phyloP scores from a whole-genome alignment of 1,284 basidiomycete genomes.

The Xerocomus alliaceus region DNA sequence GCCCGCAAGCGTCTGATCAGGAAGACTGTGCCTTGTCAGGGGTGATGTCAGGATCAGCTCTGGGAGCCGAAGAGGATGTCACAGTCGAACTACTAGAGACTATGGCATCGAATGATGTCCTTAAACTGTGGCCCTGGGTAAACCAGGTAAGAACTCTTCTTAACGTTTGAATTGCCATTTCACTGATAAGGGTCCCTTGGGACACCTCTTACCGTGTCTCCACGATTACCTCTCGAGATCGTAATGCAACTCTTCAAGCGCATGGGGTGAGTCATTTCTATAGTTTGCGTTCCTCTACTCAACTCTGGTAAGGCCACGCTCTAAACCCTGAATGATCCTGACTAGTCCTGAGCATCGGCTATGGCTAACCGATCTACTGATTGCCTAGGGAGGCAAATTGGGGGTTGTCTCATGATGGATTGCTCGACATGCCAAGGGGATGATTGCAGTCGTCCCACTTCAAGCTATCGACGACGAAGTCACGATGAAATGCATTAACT shows the following conservation, averaged over 20 bases:
- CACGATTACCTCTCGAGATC: constrained; percentile 92
- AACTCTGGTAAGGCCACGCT: constrained; percentile 54
- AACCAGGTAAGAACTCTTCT: constrained; percentile 70
- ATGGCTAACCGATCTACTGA: no score
- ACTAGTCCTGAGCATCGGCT: neutral
- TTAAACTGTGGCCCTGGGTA: constrained; percentile 90
- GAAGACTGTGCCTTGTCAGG: constrained; percentile 57
- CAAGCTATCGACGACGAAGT: neutral
- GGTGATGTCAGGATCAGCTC: constrained; percentile 56
- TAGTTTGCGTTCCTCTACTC: neutral
- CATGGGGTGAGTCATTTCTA: constrained; percentile 77
- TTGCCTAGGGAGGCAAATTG: neutral
- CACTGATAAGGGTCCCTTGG: constrained; percentile 42
- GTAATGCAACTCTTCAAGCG: constrained; percentile 96
- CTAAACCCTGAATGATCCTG: no score
- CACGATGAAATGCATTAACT: no score
- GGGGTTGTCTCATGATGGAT: neutral
- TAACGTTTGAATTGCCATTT: neutral
- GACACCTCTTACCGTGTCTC: constrained; percentile 94
- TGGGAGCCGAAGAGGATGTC: constrained; percentile 72
- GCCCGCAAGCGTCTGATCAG: constrained; percentile 51
- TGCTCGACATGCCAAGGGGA: neutral
- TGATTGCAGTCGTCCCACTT: neutral
- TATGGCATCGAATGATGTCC: constrained; percentile 58
- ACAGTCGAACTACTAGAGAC: constrained; percentile 66